phyloP scores from a whole-genome alignment of 768 basidiomycete species.

The Serendipita sp. region DNA sequence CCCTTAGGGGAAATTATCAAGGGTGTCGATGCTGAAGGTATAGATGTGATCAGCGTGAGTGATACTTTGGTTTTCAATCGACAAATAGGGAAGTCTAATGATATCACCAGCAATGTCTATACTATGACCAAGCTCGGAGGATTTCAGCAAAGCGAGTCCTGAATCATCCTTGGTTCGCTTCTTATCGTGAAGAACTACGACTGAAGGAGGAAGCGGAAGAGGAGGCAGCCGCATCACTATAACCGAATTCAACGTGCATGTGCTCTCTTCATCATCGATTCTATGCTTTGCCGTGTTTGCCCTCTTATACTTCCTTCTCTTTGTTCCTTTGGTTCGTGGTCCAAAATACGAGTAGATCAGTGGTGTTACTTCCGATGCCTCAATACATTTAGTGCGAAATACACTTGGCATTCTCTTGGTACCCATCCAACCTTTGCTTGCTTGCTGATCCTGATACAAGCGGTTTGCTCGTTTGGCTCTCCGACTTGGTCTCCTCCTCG shows the following conservation, averaged over 20 bases:
- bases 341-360: no score
- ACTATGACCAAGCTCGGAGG: slow-evolving; percentile 3
- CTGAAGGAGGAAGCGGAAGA: neutral
- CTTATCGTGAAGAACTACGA: neutral
- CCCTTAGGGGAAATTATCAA: neutral
- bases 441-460: no score
- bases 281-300: no score
- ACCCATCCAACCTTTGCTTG: no score
- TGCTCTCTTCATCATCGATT: no score
- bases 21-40: neutral
- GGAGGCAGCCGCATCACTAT: neutral
- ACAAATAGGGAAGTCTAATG: neutral
- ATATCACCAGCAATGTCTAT: neutral
- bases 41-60: slow-evolving; percentile 3
- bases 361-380: no score
- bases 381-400: no score
- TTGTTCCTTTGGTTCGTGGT: no score
- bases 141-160: neutral
- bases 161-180: neutral
- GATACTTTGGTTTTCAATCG: neutral
- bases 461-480: no score
- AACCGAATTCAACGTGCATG: neutral
- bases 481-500: no score
- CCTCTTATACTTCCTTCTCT: no score
- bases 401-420: no score